phyloP scores from a whole-genome alignment of 2,329 filamentous ascomycete species.

The Colletotrichum cereale region DNA sequence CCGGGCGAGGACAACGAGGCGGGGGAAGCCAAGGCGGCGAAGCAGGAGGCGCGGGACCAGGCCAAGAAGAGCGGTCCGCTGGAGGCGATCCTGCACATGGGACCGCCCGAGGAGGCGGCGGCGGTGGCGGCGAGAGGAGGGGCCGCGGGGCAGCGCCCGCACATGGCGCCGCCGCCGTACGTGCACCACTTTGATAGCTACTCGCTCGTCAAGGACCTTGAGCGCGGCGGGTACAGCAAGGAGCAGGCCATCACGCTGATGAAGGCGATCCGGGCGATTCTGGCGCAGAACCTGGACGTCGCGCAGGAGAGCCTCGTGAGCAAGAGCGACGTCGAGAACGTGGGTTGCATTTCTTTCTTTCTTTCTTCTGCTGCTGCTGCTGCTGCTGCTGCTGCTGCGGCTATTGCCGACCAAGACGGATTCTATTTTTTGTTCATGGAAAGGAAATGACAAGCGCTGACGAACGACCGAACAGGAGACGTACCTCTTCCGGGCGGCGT shows the following conservation, averaged over 20 bases:
- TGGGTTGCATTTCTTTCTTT: not conserved
- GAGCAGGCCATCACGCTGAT: conserved; percentile 86
- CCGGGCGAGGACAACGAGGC: not conserved
- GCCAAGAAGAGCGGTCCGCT: conserved; percentile 61
- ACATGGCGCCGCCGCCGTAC: conserved; percentile 81
- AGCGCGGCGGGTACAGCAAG: conserved; percentile 76
- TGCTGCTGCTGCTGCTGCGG: not conserved
- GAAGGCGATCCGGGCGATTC: conserved; percentile 86
- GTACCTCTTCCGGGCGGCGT: conserved; percentile 94
- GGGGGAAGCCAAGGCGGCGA: conserved; percentile 44
- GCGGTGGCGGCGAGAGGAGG: too few species aligned
- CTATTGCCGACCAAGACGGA: not conserved
- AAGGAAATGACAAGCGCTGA: too few species aligned
- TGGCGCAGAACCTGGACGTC: conserved; percentile 83
- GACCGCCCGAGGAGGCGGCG: conserved; percentile 52
- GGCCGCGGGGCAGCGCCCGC: conserved; percentile 65
- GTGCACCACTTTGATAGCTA: conserved; percentile 98
- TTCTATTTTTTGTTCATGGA: too few species aligned
- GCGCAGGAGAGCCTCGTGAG: conserved; percentile 85
- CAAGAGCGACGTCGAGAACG: conserved; percentile 93
- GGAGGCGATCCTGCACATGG: conserved; percentile 64
- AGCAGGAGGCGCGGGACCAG: conserved; percentile 50
- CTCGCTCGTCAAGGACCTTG: conserved; percentile 84
- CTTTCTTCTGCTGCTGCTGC: rapidly evolving
- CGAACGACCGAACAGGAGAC: conserved; percentile 53